Percentiles rank a stretch among this genome's conserved stretches.
Conservation (phyloP, 352 stramenopile species). For the Globisporangium camurandrum region DNA sequence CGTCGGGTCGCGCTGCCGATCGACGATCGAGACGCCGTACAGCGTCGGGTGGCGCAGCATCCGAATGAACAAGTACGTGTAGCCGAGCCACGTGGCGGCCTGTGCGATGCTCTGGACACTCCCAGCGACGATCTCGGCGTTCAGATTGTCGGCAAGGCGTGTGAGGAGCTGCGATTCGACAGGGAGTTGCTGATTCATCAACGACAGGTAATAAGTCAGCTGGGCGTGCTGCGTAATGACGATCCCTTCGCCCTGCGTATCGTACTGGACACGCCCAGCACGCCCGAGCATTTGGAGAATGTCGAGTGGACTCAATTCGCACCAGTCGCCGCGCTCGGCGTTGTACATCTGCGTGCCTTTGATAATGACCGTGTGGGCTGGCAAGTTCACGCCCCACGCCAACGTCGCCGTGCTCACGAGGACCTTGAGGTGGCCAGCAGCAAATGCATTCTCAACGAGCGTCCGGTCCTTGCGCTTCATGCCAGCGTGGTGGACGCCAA, state of each 20-base stretch:
- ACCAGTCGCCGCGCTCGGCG: slow-evolving; percentile 96
- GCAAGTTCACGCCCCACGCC: slow-evolving; percentile 99
- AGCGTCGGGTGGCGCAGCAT: slow-evolving; percentile 97
- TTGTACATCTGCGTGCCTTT: slow-evolving; percentile 99
- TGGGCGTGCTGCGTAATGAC: slow-evolving; percentile 99
- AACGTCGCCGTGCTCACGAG: slow-evolving; percentile 98
- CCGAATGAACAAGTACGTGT: slow-evolving; percentile 99
- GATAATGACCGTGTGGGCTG: slow-evolving; percentile 99
- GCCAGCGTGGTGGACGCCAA: slow-evolving; percentile 99
- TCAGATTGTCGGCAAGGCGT: slow-evolving; percentile 96
- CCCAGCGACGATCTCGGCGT: slow-evolving; percentile 98
- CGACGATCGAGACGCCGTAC: slow-evolving; percentile 91
- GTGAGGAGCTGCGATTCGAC: slow-evolving; percentile 99
- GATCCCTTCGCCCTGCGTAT: slow-evolving; percentile 97
- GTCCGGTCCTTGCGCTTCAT: slow-evolving; percentile 96
- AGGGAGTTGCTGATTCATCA: slow-evolving; percentile 99
- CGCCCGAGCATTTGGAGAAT: slow-evolving; percentile 99
- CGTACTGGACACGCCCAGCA: slow-evolving; percentile 97
- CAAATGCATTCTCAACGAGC: slow-evolving; percentile 98
- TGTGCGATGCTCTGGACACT: slow-evolving; percentile 93
- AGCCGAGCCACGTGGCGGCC: slow-evolving; percentile 97
- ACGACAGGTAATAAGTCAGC: slow-evolving; percentile 98
- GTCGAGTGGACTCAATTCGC: slow-evolving; percentile 97
- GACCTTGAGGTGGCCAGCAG: slow-evolving; percentile 94
- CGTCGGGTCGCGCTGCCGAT: slow-evolving; percentile 87